Evolutionary conservation across 176 grass and related monocot genomes (phyloP).

Genomic region (Stipa capillata): DNA sequence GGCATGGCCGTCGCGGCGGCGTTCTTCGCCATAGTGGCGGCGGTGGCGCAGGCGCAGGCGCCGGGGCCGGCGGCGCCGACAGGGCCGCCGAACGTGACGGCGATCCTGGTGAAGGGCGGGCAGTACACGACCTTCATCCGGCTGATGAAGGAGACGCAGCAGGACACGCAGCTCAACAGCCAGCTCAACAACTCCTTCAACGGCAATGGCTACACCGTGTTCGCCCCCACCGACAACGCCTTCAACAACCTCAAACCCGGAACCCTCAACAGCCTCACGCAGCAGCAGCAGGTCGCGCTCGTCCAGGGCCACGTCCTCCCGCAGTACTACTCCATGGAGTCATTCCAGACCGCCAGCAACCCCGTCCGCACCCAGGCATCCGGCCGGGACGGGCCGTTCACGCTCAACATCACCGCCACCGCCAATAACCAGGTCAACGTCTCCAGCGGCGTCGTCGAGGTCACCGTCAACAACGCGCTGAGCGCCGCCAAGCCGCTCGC

Average conservation of each 20-base stretch:
- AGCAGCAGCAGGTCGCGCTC: slow-evolving; percentile 79
- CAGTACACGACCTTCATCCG: slow-evolving; percentile 73
- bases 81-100: slow-evolving; percentile 54
- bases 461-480: slow-evolving; percentile 47
- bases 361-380: slow-evolving; percentile 87
- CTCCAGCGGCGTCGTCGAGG: slow-evolving; percentile 50
- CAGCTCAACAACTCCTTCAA: slow-evolving; percentile 73
- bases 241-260: slow-evolving; percentile 80
- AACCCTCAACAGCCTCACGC: slow-evolving; percentile 62
- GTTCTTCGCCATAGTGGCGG: not conserved
- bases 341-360: slow-evolving; percentile 84
- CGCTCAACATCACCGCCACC: slow-evolving; percentile 58
- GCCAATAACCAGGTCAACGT: slow-evolving; percentile 51
- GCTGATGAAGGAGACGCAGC: slow-evolving; percentile 70
- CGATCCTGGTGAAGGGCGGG: slow-evolving; percentile 54
- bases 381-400: slow-evolving; percentile 42
- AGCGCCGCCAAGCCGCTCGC: slow-evolving; percentile 35
- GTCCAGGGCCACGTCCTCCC: slow-evolving; percentile 83
- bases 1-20: slow-evolving; percentile 3
- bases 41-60: slow-evolving; percentile 1
- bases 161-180: slow-evolving; percentile 67
- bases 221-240: slow-evolving; percentile 93
- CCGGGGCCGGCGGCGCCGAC: not conserved
- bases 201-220: slow-evolving; percentile 65
- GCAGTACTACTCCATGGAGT: slow-evolving; percentile 41